Evolutionary conservation across 108 stramenopile genomes (phyloP).

Genomic region (Nitzschia putrida): DNA sequence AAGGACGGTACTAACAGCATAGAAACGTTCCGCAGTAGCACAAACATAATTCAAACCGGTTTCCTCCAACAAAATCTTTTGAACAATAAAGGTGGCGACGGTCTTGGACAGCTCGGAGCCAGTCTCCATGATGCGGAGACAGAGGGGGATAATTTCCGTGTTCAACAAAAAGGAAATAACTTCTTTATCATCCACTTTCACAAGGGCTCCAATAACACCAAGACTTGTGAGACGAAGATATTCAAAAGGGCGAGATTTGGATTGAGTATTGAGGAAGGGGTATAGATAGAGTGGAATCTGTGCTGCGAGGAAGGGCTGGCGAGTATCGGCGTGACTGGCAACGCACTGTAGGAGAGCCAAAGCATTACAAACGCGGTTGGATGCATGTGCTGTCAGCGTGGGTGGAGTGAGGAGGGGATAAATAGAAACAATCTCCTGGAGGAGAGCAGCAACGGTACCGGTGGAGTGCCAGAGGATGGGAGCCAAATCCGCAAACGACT

Average conservation of each 20-base stretch:
- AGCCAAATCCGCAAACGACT: slow-evolving; percentile 94
- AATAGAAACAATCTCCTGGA: slow-evolving; percentile 98
- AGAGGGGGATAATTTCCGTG: slow-evolving; percentile 84
- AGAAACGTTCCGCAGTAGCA: slow-evolving; percentile 98
- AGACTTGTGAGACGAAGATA: slow-evolving; percentile 95
- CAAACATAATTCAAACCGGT: slow-evolving; percentile 97
- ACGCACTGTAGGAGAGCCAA: slow-evolving; percentile 98
- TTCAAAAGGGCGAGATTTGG: slow-evolving; percentile 95
- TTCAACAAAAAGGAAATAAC: slow-evolving; percentile 96
- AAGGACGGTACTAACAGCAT: slow-evolving; percentile 93
- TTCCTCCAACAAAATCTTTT: slow-evolving; percentile 98
- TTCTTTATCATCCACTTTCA: slow-evolving; percentile 98
- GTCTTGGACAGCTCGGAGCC: slow-evolving; percentile 97
- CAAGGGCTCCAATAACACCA: slow-evolving; percentile 98
- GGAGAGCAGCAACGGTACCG: slow-evolving; percentile 83
- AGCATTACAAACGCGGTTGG: slow-evolving; percentile 98
- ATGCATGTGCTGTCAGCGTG: slow-evolving; percentile 93
- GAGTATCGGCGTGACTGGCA: slow-evolving; percentile 95
- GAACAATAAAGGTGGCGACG: slow-evolving; percentile 99
- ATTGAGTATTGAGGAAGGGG: slow-evolving; percentile 97
- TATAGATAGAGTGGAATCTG: slow-evolving; percentile 98
- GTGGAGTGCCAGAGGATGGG: slow-evolving; percentile 86
- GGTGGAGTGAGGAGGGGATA: slow-evolving; percentile 97
- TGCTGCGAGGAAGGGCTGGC: slow-evolving; percentile 90
- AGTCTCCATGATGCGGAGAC: slow-evolving; percentile 79